Evolutionary conservation across 129 eudicot genomes (phyloP).

Genomic region (Lonicera japonica): DNA sequence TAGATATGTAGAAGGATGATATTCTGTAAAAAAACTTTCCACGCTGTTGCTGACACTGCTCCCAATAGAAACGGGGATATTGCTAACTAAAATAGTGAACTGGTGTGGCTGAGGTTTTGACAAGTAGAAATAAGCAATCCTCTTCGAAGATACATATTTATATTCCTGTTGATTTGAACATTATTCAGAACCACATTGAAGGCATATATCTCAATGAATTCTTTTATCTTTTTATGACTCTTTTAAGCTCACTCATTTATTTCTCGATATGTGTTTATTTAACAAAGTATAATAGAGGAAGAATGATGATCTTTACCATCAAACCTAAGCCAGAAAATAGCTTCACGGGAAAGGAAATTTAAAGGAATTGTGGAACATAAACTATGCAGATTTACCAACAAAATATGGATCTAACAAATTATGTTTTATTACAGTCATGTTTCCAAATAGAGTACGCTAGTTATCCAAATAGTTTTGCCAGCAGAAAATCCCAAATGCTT

Average conservation of each 20-base stretch:
- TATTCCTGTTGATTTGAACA: conserved; percentile 41
- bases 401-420: not conserved
- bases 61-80: conserved; percentile 44
- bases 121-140: conserved; percentile 45
- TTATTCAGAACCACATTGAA: not conserved
- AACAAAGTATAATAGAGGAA: too few species aligned
- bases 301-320: too few species aligned
- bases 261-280: too few species aligned
- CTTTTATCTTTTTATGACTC: not conserved
- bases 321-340: too few species aligned
- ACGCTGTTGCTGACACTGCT: conserved; percentile 36
- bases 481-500: too few species aligned
- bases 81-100: conserved; percentile 51
- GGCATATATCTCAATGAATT: not conserved
- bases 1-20: conserved; percentile 52
- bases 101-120: conserved; percentile 56
- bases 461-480: too few species aligned
- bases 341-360: too few species aligned
- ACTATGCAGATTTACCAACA: not conserved
- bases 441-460: too few species aligned
- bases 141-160: conserved; percentile 38
- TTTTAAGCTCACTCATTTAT: too few species aligned
- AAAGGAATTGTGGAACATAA: too few species aligned
- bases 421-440: too few species aligned
- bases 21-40: conserved; percentile 45